Evolutionary conservation across 116 monocot species (phyloP).

Genomic region (Phalaenopsis hybrid): DNA sequence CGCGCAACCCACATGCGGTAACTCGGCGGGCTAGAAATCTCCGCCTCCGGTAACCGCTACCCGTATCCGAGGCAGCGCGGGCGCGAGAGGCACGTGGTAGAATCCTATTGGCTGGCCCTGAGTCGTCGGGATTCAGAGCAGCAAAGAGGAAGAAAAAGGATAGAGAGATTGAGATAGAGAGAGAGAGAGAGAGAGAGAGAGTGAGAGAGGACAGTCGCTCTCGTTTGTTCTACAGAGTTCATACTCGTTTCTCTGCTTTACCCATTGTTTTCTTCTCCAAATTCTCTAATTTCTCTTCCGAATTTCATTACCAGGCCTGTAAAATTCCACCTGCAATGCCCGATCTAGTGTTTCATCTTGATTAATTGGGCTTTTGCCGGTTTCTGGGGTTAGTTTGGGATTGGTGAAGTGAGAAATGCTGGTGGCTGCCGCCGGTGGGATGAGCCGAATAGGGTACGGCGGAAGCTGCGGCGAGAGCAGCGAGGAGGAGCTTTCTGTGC

Average conservation of each 20-base stretch:
- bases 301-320: background rate
- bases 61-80: conserved; percentile 13
- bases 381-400: background rate
- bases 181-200: too few relatives aligned
- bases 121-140: conserved; percentile 36
- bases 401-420: conserved; percentile 20
- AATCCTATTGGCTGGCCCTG: conserved; percentile 1
- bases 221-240: conserved; percentile 4
- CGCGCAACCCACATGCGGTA: background rate
- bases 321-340: conserved; percentile 14
- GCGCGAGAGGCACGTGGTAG: conserved; percentile 7
- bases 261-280: background rate
- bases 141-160: conserved; percentile 12
- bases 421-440: conserved; percentile 31
- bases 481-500: conserved; percentile 81
- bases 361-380: background rate
- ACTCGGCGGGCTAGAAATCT: conserved; percentile 1
- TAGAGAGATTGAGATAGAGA: conserved; percentile 5
- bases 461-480: conserved; percentile 50
- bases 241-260: conserved; percentile 3
- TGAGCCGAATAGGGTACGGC: conserved; percentile 17
- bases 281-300: background rate
- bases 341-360: background rate
- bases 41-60: conserved; percentile 13
- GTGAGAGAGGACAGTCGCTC: conserved; percentile 12